These are phyloP conservation scores for Aspergillus taichungensis DNA, from an alignment of 495 filamentous ascomycete genomes.

Conservation along the genomic window DNA sequence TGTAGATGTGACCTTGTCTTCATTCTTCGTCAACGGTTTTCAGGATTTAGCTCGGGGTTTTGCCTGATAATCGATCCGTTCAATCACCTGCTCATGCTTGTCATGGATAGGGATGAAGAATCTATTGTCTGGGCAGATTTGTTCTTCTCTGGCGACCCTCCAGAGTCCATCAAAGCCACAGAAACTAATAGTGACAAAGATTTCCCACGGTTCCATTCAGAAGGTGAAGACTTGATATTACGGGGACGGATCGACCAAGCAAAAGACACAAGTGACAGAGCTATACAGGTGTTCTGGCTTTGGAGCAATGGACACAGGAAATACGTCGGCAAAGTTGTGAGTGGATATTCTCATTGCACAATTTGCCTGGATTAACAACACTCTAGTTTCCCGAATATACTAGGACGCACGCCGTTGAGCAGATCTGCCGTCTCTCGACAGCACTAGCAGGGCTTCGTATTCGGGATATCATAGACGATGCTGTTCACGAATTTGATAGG, in stretches of 20 bases:
- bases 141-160: constrained; percentile 2
- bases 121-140: background rate
- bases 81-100: too few species aligned
- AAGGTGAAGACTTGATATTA: background rate
- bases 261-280: background rate
- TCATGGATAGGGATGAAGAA: too few species aligned
- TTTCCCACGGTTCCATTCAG: background rate
- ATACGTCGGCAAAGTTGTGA: constrained; percentile 2
- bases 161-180: background rate
- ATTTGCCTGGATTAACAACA: background rate
- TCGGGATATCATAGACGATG: background rate
- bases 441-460: background rate
- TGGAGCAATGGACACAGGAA: background rate
- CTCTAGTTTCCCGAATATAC: constrained; percentile 1
- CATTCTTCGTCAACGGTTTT: too few species aligned
- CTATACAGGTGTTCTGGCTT: constrained; percentile 4
- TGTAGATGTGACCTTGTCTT: too few species aligned
- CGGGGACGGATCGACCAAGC: background rate
- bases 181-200: background rate
- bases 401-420: background rate
- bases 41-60: too few species aligned
- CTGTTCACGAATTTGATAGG: background rate
- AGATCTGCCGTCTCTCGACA: background rate
- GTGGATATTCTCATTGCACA: background rate
- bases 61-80: too few species aligned